Evolutionary conservation across 2,329 filamentous ascomycete genomes (phyloP).

Genomic region (Plectosphaerella cucumerina): DNA sequence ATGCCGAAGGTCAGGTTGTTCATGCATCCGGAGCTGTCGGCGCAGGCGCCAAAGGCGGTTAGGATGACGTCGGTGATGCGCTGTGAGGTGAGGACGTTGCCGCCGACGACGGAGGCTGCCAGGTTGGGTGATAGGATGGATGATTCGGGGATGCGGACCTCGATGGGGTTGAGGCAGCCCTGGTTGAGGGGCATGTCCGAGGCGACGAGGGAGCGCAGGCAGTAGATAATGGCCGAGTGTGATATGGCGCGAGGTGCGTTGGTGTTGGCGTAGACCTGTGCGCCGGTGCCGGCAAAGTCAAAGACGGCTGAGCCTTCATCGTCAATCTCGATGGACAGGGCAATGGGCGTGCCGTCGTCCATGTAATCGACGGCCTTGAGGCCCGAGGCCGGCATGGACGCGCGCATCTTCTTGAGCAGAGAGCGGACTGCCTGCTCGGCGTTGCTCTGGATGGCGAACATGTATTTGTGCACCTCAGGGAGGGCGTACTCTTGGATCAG

Average conservation of each 20-base stretch:
- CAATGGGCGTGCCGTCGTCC: constrained; percentile 50
- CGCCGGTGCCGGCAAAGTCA: constrained; percentile 42
- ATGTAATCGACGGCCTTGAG: constrained; percentile 69
- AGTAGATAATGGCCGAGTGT: constrained; percentile 50
- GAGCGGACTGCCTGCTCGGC: constrained; percentile 11
- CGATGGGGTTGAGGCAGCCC: constrained; percentile 74
- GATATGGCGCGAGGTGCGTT: constrained; percentile 25
- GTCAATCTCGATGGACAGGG: constrained; percentile 46
- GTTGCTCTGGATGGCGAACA: constrained; percentile 12
- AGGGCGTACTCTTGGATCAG: constrained; percentile 77
- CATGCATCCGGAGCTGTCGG: constrained; percentile 74
- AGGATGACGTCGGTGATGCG: constrained; percentile 81
- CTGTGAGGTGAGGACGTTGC: constrained; percentile 77
- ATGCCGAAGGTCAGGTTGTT: constrained; percentile 86
- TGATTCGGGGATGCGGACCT: constrained; percentile 67
- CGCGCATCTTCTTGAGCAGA: constrained; percentile 28
- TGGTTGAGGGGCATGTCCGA: constrained; percentile 85
- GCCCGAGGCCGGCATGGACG: constrained; percentile 63
- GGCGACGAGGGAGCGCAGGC: constrained; percentile 72
- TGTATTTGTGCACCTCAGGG: constrained; percentile 62
- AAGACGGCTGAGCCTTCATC: constrained; percentile 64
- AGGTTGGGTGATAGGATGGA: constrained; percentile 73
- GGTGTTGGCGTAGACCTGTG: constrained; percentile 34
- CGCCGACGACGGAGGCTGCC: constrained; percentile 76
- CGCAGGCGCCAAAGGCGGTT: constrained; percentile 74